Evolutionary conservation across 495 filamentous ascomycete genomes (phyloP), one percentile per base, ranked within the genome.

Genomic region (Penicillium antarcticum): DNA sequence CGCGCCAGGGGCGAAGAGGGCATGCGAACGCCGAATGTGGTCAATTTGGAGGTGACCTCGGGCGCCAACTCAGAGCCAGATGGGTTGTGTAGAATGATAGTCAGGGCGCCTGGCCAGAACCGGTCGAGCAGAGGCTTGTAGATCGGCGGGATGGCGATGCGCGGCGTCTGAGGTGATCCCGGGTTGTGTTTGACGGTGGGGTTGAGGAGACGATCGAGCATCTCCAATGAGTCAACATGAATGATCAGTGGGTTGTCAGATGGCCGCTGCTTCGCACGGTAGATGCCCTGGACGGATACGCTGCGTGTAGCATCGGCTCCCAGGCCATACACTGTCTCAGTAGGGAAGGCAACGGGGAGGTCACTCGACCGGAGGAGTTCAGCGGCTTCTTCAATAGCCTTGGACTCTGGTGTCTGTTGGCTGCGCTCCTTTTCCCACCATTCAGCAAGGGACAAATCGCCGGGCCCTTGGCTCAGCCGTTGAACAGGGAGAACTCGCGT

Each of bases 81-180:
- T 1, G 88, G 88, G 42, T 91, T 85, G 1, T 89, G 88, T 11
- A 98, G 78, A 37, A 98, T 82, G 60, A 98, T 91, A 0, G 94
- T 97, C 19, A 99, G 70, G 9, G 94, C 91, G 2, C 94, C 94
- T 10, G 94, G 94, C 94, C 94, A 99, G 74, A 97, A 97, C 29
- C 74, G 75, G 17, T 79, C 63, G 44, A 99, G 91, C 7, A 99
- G 71, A 4, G 90, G 77, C 16, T 80, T 72, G 69, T 99, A 99
- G 57, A 96, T 89, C 4, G 76, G 56, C 4, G 95, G 94, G 29
- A 97, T 91, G 4, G 59, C 62, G 61, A 72, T 67, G 59, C 50
- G 41, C 35, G 62, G 60, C 19, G 49, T 65, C 46, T 56, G 73
- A 13, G 59, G 59, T 36, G 48, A 43, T 19, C 42, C 45, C 18